phyloP scores from a whole-genome alignment of 345 rosid species.

The Cardamine chenopodiifolia region DNA sequence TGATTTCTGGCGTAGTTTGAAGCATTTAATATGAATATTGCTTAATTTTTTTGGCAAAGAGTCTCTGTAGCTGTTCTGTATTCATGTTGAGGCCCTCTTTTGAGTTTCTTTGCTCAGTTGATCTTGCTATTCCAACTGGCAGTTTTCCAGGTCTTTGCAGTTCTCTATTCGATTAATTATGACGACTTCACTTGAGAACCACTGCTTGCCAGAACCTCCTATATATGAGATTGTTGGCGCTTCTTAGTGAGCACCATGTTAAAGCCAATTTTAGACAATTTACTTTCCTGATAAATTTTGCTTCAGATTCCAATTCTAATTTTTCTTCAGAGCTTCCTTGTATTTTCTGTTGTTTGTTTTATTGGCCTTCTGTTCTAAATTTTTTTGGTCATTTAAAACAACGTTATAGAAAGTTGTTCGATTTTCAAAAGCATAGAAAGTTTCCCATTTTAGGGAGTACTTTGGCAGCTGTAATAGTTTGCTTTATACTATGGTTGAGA shows the following conservation, averaged over 20 bases:
- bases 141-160: not conserved
- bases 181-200: not conserved
- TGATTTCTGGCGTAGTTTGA: not conserved
- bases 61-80: not conserved
- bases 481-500: not conserved
- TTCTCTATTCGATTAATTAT: not conserved
- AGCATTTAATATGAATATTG: not conserved
- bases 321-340: constrained; percentile 1
- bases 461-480: constrained; percentile 10
- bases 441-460: not conserved
- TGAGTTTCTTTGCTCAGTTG: not conserved
- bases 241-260: not conserved
- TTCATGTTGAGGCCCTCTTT: not conserved
- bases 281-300: not conserved
- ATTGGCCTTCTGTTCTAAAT: not conserved
- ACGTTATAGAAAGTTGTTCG: too few species aligned
- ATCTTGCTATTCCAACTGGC: not conserved
- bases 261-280: not conserved
- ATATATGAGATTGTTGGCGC: not conserved
- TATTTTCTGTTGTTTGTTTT: not conserved
- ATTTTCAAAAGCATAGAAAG: constrained; percentile 4
- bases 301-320: not conserved
- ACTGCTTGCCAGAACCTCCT: constrained; percentile 2
- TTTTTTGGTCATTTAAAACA: constrained; percentile 1
- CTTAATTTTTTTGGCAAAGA: not conserved